A percentile compares a stretch with the other conserved stretches of the same genome.
These are phyloP conservation scores for Nidula microcarpa DNA, from an alignment of 768 basidiomycete species.

Conservation along the genomic window DNA sequence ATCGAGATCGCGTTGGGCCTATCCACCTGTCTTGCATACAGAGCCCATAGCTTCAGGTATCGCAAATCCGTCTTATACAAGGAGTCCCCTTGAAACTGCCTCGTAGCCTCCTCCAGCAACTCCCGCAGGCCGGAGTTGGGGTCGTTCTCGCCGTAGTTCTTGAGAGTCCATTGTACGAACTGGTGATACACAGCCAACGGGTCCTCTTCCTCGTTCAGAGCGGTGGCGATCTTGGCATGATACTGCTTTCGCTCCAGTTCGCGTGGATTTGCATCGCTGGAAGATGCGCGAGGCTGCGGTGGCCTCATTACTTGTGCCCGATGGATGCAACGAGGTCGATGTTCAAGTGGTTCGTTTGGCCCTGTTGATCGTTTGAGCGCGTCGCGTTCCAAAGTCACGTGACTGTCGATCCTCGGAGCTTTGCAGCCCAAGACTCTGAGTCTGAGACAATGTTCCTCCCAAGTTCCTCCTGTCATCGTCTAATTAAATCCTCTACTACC, in stretches of 20 bases:
- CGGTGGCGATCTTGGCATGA: constrained; percentile 40
- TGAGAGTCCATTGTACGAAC: constrained; percentile 88
- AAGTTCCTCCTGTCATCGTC: neutral
- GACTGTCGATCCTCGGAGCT: neutral
- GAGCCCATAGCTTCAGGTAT: constrained; percentile 89
- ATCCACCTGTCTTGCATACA: constrained; percentile 81
- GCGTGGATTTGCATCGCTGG: constrained; percentile 11
- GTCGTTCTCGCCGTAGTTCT: constrained; percentile 71
- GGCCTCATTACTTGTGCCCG: constrained; percentile 2
- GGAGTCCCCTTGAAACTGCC: constrained; percentile 78
- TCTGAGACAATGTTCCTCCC: neutral
- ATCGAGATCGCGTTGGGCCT: constrained; percentile 62
- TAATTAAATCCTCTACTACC: neutral
- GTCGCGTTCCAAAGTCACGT: constrained; percentile 12
- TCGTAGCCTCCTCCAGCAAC: constrained; percentile 80
- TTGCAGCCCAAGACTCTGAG: neutral
- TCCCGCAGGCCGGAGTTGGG: constrained; percentile 72
- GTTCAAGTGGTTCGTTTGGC: constrained; percentile 9
- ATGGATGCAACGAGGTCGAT: constrained; percentile 8
- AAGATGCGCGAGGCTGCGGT: constrained; percentile 8
- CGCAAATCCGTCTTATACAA: constrained; percentile 84
- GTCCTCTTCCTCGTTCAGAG: constrained; percentile 75
- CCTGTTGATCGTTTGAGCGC: constrained; percentile 14
- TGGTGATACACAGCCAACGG: constrained; percentile 81
- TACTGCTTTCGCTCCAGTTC: constrained; percentile 33